Base-by-base conservation (phyloP, 441 rosid genomes). In the Syzygium malaccense region DNA sequence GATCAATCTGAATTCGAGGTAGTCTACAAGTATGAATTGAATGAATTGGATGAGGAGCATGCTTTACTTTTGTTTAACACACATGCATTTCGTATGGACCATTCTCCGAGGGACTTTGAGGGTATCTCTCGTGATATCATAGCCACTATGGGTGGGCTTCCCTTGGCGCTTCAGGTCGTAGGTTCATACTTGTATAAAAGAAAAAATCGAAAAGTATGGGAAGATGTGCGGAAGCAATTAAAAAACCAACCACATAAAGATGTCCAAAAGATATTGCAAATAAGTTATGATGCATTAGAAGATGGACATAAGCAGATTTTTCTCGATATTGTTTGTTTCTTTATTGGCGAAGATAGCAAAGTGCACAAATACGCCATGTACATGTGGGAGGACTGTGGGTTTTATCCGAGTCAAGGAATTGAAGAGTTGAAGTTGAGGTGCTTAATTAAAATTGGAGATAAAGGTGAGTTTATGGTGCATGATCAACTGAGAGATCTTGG, bases 381-480 rank as follows among this genome's bases (percentile, higher is more conserved):
- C 41, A 23, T 19, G 28, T 57, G 62, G 62, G 33, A 33, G 33
- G 62, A 25, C 1, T 2, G 3, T 57, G 30, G 64, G 30, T 0
- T 58, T 10, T 23, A 26, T 58, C 64, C 64, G 26, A 58, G 2
- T 58, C 7, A 1, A 58, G 64, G 64, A 0, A 26, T 58, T 58
- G 64, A 58, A 58, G n/a, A 58, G 15, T 11, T 58, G 64, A 11
- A 58, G 1, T 26, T 58, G 30, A 58, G n/a, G 64, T 26, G 30
- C 30, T 58, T 58, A 26, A 58, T 58, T 58, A 58, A 58, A 26
- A 58, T 58, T 58, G 3, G 14, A 11, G 6, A 57, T 57, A 0
- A 0, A 26, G n/a, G 14, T 58, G 0, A 0, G 1, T 58, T 57
- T 25, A 0, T 0, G 0, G 2, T 58, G 30, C 64, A 58, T 26